Conservation (phyloP, 73 alveolate species). For the Durusdinium trenchii region DNA sequence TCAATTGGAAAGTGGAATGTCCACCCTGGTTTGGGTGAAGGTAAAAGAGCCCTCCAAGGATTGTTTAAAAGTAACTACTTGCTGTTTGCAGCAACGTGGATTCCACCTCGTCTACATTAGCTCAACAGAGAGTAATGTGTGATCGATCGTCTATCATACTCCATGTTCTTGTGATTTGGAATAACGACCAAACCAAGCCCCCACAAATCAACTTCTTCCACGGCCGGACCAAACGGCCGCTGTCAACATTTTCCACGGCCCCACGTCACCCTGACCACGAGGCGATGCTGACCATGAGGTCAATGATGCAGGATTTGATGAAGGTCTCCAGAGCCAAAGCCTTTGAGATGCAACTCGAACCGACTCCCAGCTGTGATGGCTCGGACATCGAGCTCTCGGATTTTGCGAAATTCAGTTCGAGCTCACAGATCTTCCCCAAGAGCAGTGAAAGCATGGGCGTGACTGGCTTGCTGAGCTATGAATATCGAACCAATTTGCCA, state of each 20-base stretch:
- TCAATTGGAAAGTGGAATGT: background rate
- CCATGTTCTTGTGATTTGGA: too few relatives aligned
- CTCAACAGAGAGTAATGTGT: too few relatives aligned
- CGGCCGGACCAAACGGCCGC: too few relatives aligned
- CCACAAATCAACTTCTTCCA: background rate
- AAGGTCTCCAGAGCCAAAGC: slow-evolving; percentile 21
- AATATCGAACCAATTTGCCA: slow-evolving; percentile 8
- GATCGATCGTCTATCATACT: too few relatives aligned
- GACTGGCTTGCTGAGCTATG: background rate
- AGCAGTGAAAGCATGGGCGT: background rate
- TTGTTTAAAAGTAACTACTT: background rate
- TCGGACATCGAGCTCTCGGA: background rate
- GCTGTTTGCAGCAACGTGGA: too few relatives aligned
- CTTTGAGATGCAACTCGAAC: background rate
- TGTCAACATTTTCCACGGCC: too few relatives aligned
- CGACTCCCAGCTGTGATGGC: background rate
- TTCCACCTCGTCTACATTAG: too few relatives aligned
- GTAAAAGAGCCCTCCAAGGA: background rate
- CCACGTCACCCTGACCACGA: too few relatives aligned
- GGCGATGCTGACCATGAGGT: slow-evolving; percentile 8
- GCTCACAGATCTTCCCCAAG: background rate
- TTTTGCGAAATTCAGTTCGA: background rate
- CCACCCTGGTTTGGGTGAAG: background rate
- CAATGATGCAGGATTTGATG: slow-evolving; percentile 21
- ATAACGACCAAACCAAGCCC: too few relatives aligned